Base-by-base conservation (phyloP, 768 basidiomycete genomes). In the Suillus clintonianus region DNA sequence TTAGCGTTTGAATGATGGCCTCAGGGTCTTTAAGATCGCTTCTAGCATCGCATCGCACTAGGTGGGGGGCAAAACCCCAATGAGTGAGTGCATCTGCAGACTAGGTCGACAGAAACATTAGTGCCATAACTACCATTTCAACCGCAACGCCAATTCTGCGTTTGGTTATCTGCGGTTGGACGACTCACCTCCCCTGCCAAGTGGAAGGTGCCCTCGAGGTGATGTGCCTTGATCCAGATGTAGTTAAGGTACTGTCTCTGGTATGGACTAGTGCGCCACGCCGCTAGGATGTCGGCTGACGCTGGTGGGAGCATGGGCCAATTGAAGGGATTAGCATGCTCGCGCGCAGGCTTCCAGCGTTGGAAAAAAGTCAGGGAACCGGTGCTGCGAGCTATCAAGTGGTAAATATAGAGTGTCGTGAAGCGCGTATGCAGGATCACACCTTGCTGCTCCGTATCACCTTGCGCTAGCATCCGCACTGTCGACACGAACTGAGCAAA, bases 251-350 rank as follows among this genome's bases (percentile, higher is more conserved):
- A 60, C 51, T 76, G 74, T 22, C 67, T 67, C 54, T 76, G 72
- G 43, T 68, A 17, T 8, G 41, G 62, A 4, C 64, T 70, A 13
- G 72, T 67, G 50, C 64, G 65, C 74, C 74, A 75, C 3, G 69
- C 22, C 3, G 56, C 66, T 50, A 76, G 65, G n/a, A 76, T 71
- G 15, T 76, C 74, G 17, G 70, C 67, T 8, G 74, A 68, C 22
- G 36, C 65, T 0, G 48, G 0, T 3, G 74, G 74, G 2, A 77
- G 70, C 72, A 77, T 72, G 0, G 74, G 74, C 74, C 76, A 75
- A 10, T 67, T 70, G 62, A 76, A 77, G 0, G 74, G 74, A 39
- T 72, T 76, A 0, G 76, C 71, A 17, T 77, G 77, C 47, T 76
- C 62, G 15, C 74, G 69, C 3, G 74, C 67, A 3, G 67, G 72